Conservation (phyloP, 768 basidiomycete species). For the Leccinum uliginosum region DNA sequence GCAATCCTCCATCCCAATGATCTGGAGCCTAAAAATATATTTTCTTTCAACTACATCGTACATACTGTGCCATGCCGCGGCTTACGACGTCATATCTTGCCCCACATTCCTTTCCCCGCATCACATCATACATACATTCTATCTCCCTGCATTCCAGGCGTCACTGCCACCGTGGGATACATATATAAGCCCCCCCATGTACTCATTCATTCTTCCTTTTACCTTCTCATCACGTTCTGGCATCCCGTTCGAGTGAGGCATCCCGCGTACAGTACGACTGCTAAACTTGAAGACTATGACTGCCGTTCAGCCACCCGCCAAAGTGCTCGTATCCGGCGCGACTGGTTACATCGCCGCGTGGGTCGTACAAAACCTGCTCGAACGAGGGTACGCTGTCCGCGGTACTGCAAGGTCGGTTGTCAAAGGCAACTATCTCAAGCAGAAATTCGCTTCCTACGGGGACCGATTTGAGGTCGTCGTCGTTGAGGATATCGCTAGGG, state of each 20-base stretch:
- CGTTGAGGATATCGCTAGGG: neutral
- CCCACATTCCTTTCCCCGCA: too few relatives aligned
- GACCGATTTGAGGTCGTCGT: neutral
- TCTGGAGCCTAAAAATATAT: neutral
- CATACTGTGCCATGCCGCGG: too few relatives aligned
- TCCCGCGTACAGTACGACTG: neutral
- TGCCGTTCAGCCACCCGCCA: neutral
- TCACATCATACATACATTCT: too few relatives aligned
- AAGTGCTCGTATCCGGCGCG: neutral
- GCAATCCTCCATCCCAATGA: neutral
- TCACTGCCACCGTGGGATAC: too few relatives aligned
- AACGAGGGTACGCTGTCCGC: neutral
- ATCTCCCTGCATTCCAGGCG: too few relatives aligned
- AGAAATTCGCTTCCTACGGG: neutral
- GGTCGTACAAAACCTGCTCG: neutral
- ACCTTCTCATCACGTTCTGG: too few relatives aligned
- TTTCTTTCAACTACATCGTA: too few relatives aligned
- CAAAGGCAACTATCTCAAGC: neutral
- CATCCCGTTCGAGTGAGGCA: too few relatives aligned
- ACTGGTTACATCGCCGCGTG: neutral
- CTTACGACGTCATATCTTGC: too few relatives aligned
- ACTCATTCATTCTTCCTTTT: too few relatives aligned
- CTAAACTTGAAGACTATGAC: neutral
- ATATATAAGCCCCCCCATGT: too few relatives aligned
- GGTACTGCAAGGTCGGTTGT: neutral